Evolutionary conservation across 768 basidiomycete species (phyloP), one percentile per base, ranked within the genome.

Genomic region (Pholiota molesta): DNA sequence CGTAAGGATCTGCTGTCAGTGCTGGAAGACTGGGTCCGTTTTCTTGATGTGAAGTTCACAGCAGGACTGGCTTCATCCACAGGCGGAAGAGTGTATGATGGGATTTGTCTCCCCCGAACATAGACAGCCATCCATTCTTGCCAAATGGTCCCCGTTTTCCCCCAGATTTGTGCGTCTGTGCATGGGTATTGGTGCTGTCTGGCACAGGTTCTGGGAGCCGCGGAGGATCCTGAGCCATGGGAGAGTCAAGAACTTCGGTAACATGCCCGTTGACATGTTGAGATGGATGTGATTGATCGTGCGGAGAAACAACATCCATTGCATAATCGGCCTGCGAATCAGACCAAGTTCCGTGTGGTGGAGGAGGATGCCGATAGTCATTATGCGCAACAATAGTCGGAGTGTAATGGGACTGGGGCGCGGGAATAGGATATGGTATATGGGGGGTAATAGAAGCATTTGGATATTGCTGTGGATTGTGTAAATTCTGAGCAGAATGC

Each of bases 21-120:
- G 69, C 91, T 90, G 23, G 87, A 85, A 17, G 92, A 91, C 66
- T 91, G 87, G 23, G 90, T 82, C 59, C 92, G 89, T 73, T 94
- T 94, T 72, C 91, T 84, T 3, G 88, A 87, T 28, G 88, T 83
- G 82, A 84, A 58, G 83, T 85, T 62, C 75, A 85, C 77, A 31
- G 80, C 75, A 42, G 83, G 79, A 13, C 85, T 84, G 19, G 84
- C 77, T 77, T 94, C 91, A 47, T 92, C 90, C 39, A 92, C 85
- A 37, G 91, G 89, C 39, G 91, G 85, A 8, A 92, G 77, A 6
- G 76, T 73, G 55, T 80, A 60, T 84, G 86, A 68, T 87, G 82
- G 17, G 79, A 78, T 68, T 91, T 91, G 70, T 93, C 91, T 44
- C 84, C 81, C 31, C 91, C 88, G 74, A 94, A 93, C 81, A 92